Conservation (phyloP, 352 stramenopile species). For the Phytophthora foliorum region DNA sequence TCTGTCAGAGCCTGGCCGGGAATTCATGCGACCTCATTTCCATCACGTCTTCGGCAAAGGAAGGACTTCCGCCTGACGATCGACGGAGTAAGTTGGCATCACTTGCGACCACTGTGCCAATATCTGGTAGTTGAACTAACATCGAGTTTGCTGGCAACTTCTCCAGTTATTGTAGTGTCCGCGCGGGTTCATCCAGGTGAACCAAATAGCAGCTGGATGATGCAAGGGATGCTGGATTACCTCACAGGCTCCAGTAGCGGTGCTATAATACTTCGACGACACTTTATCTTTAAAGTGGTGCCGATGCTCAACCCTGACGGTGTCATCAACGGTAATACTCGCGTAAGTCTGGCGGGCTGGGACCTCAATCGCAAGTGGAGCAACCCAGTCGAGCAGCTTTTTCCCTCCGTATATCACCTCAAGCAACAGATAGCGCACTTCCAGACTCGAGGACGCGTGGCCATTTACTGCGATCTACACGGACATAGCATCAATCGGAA, state of each 20-base stretch:
- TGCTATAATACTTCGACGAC: conserved; percentile 70
- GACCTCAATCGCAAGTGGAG: conserved; percentile 88
- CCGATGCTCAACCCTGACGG: conserved; percentile 95
- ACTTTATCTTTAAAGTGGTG: conserved; percentile 93
- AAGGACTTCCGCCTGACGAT: conserved; percentile 55
- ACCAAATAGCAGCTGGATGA: conserved; percentile 92
- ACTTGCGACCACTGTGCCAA: neutral
- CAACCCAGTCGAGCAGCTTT: conserved; percentile 81
- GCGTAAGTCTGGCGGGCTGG: conserved; percentile 87
- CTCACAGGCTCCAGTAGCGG: conserved; percentile 73
- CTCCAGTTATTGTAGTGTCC: conserved; percentile 85
- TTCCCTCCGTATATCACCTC: conserved; percentile 83
- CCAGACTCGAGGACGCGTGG: conserved; percentile 67
- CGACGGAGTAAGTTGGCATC: conserved; percentile 49
- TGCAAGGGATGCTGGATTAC: conserved; percentile 94
- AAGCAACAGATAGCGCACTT: conserved; percentile 77
- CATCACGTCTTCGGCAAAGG: conserved; percentile 75
- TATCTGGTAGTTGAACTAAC: neutral
- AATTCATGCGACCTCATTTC: conserved; percentile 91
- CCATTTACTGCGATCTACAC: conserved; percentile 88
- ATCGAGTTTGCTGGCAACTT: neutral
- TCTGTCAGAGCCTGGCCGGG: conserved; percentile 89
- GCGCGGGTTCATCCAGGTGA: conserved; percentile 92
- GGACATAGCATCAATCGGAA: conserved; percentile 88
- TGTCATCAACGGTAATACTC: conserved; percentile 94